A percentile compares a stretch with the other conserved stretches of the same genome.
phyloP scores from a whole-genome alignment of 768 basidiomycete genomes.

The Hypholoma sublateritium region DNA sequence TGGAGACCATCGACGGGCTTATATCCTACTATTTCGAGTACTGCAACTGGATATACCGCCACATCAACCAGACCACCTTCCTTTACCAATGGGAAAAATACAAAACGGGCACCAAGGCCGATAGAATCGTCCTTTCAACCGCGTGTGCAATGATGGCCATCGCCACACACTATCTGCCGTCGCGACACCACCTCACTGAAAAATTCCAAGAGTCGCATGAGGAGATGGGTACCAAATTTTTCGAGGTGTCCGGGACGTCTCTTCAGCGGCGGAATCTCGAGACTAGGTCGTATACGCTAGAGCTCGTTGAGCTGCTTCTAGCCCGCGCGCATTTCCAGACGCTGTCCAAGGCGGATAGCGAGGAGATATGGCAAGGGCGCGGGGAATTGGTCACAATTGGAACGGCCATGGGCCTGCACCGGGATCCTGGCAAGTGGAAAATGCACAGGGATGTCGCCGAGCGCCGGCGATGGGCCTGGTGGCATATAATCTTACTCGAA shows the following conservation, averaged over 20 bases:
- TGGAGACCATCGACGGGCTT: conserved; percentile 71
- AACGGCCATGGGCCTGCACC: conserved; percentile 82
- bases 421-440: conserved; percentile 80
- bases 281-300: conserved; percentile 60
- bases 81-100: conserved; percentile 68
- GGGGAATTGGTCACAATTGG: conserved; percentile 75
- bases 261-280: conserved; percentile 64
- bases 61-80: conserved; percentile 67
- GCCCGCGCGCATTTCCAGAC: conserved; percentile 72
- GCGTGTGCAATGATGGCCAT: conserved; percentile 76
- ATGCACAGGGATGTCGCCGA: conserved; percentile 72
- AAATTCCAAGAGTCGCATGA: conserved; percentile 51
- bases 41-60: conserved; percentile 86
- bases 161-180: conserved; percentile 70
- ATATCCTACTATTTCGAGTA: conserved; percentile 80
- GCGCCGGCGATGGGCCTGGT: conserved; percentile 86
- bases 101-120: conserved; percentile 63
- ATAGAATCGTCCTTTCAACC: conserved; percentile 69
- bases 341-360: conserved; percentile 71
- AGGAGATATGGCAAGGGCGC: conserved; percentile 77
- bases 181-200: conserved; percentile 60
- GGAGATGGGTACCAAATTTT: conserved; percentile 65
- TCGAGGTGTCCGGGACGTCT: conserved; percentile 65
- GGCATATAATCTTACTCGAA: conserved; percentile 83
- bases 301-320: conserved; percentile 74